phyloP scores from a whole-genome alignment of 352 stramenopile species.

The Aphanomyces invadans region DNA sequence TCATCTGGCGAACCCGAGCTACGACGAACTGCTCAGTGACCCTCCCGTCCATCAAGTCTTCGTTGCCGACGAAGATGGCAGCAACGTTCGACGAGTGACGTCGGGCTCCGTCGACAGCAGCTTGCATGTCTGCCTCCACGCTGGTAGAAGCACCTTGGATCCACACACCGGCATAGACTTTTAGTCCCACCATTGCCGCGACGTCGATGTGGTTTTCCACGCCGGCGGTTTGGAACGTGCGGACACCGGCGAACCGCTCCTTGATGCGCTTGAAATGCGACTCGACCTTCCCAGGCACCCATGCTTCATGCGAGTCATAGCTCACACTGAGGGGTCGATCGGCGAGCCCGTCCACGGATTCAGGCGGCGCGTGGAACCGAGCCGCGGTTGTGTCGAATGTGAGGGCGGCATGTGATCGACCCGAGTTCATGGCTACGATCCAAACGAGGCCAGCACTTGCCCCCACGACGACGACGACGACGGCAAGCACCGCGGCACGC shows the following conservation, averaged over 20 bases:
- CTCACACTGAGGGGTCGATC: slow-evolving; percentile 31
- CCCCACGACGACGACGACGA: no score
- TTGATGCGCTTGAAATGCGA: slow-evolving; percentile 42
- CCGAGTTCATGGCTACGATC: no score
- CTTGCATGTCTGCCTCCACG: slow-evolving; percentile 19
- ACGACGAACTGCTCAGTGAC: neutral
- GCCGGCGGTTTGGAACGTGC: slow-evolving; percentile 47
- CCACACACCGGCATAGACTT: slow-evolving; percentile 40
- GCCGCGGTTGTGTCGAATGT: no score
- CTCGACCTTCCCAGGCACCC: slow-evolving; percentile 34
- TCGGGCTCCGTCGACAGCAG: slow-evolving; percentile 10
- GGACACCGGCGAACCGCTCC: slow-evolving; percentile 36
- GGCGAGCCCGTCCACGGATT: no score
- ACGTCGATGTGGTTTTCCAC: slow-evolving; percentile 35
- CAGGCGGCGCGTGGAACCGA: no score
- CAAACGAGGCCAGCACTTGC: no score
- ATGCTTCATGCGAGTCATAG: slow-evolving; percentile 41
- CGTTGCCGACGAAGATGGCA: slow-evolving; percentile 55
- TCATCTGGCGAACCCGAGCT: neutral
- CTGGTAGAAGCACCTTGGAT: slow-evolving; percentile 25
- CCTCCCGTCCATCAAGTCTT: slow-evolving; percentile 36
- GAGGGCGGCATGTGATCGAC: no score
- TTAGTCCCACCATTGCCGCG: slow-evolving; percentile 39
- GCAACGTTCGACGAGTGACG: slow-evolving; percentile 30
- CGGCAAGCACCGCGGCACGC: no score